Conservation (phyloP, 2,329 filamentous ascomycete genomes). For the Ascocoryne sarcoides region DNA sequence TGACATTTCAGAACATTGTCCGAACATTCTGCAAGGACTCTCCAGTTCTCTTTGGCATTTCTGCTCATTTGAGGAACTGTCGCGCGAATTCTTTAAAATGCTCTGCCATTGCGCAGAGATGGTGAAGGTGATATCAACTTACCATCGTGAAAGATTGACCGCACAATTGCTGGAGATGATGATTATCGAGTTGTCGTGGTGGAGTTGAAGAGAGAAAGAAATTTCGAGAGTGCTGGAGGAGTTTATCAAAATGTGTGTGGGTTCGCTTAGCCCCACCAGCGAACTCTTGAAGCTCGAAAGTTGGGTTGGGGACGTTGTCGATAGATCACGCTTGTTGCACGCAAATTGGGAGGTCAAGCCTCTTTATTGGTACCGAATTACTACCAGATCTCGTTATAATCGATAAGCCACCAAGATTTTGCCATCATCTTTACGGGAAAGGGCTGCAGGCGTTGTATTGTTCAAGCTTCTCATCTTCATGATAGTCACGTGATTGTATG, state of each 20-base stretch:
- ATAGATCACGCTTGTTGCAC: too few relatives aligned
- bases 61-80: conserved; percentile 20
- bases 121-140: conserved; percentile 39
- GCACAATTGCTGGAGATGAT: conserved; percentile 29
- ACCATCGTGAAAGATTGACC: conserved; percentile 54
- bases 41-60: conserved; percentile 20
- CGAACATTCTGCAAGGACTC: conserved; percentile 96
- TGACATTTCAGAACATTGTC: conserved; percentile 85
- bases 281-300: neutral
- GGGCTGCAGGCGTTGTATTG: too few relatives aligned
- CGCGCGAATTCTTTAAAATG: conserved; percentile 3
- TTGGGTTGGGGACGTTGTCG: conserved; percentile 1
- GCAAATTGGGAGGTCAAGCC: neutral
- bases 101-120: conserved; percentile 6
- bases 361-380: neutral
- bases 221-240: neutral
- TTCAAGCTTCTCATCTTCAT: too few relatives aligned
- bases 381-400: too few relatives aligned
- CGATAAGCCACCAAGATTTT: too few relatives aligned
- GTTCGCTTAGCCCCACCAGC: conserved; percentile 10
- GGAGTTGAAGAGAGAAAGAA: conserved; percentile 8
- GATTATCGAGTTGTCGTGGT: conserved; percentile 36
- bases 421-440: too few relatives aligned
- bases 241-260: neutral
- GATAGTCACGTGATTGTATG: neutral